Evolutionary conservation across 352 stramenopile species (phyloP), one percentile per base, ranked within the genome.

Genomic region (Peronosclerospora sorghi): DNA sequence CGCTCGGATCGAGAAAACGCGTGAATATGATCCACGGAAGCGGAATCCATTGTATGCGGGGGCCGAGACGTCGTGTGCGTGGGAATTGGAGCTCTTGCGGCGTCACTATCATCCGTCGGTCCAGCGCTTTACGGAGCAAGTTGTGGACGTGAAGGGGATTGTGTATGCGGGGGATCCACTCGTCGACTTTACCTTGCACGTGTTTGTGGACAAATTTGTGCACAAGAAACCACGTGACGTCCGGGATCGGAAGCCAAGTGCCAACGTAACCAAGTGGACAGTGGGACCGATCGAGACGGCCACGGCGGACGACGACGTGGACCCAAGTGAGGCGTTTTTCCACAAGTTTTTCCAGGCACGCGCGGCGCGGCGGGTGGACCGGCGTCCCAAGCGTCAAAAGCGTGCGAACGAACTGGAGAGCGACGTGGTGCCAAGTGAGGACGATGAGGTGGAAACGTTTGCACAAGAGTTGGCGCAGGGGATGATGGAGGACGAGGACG

Each of bases 131-230:
- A 73, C 83, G 0, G 88, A 83, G 26, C 90, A 89, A 28, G 48
- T 97, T 14, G 26, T 94, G 5, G 54, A 62, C 18, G 62, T 65
- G 51, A 59, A 57, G 8, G 57, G 72, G 8, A 96, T 98, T 55
- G 4, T 7, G 4, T 26, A 26, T 26, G 21, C 21, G 21, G 21
- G 21, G 21, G 21, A 26, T 26, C 96, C 95, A 41, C 68, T 98
- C 6, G 82, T 93, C 48, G 95, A 99, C 62, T 98, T 99, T 52
- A 88, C 80, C n/a, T 73, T 98, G 49, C 78, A 86, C 32, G 73
- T 88, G 3, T 99, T 99, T 62, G 91, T 99, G 30, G 94, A 99
- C 56, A 96, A 97, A 59, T 98, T 99, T 68, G 94, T 97, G 20
- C 98, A 97, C 72, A 95, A 96, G 49, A 98, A 99, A 59, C 95